Evolutionary conservation across 1,139 yeast species (phyloP), one percentile per base, ranked within the genome.

Genomic region (Debaryomyces subglobosus): DNA sequence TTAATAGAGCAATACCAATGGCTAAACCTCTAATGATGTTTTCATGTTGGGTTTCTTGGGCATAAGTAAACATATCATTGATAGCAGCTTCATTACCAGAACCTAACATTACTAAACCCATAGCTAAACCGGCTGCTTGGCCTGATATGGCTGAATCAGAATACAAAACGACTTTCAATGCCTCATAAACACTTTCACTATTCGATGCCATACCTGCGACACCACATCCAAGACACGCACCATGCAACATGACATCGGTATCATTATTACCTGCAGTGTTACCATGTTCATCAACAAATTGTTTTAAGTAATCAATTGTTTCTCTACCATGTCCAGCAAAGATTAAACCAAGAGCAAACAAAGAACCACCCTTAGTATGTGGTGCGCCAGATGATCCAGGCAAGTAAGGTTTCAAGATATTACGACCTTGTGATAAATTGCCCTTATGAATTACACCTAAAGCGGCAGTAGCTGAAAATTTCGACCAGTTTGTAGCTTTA

Each of bases 401-500:
- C 53, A 94, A 78, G 64, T 94, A 95, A 30, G 99, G 98, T 56
- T 87, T 86, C 65, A 94, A 79, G 45, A 94, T 85, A 55, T 86
- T 82, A 65, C 85, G 85, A 49, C 99, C 99, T 65, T 90, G 96
- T 1, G 96, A 82, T 54, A 94, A 78, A 65, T 94, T 92, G 46
- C 99, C 99, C 63, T 88, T 89, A 64, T 94, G 99, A 59, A 94
- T 92, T 30, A 94, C 99, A 65, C 99, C 99, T 51, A 95, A 77
- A 12, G 98, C 97, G 16, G 99, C 99, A 27, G 99, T 94, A 5
- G 99, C 98, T 0, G 96, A 85, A 65, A 94, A 94, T 65, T 94
- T 94, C 7, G 97, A 92, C 99, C 99, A 94, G 69, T 92, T 92
- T 45, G 95, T 86, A 10, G 99, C 98, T 71, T 91, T 90, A 34